phyloP scores from a whole-genome alignment of 2,329 filamentous ascomycete species.

The Monosporascus sp. region DNA sequence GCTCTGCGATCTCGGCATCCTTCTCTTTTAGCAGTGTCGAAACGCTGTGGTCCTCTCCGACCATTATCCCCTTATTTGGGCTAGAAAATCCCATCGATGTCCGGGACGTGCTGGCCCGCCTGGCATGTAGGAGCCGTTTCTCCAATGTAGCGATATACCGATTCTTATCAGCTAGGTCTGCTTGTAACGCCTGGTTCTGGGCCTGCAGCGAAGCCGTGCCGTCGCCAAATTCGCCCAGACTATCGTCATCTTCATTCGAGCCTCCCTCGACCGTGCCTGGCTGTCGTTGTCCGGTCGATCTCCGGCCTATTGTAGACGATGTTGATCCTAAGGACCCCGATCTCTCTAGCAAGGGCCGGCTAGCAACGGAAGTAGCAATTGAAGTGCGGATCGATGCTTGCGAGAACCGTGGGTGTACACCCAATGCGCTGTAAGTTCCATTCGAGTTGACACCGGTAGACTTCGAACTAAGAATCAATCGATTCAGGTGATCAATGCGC shows the following conservation, averaged over 20 bases:
- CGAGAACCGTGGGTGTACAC: constrained; percentile 59
- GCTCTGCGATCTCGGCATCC: constrained; percentile 84
- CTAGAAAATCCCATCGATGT: constrained; percentile 68
- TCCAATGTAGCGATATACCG: constrained; percentile 93
- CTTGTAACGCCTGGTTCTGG: constrained; percentile 88
- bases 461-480: constrained; percentile 90
- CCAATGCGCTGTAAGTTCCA: constrained; percentile 63
- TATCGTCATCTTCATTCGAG: constrained; percentile 60
- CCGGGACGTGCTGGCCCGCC: constrained; percentile 82
- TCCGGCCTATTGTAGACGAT: constrained; percentile 52
- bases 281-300: constrained; percentile 40
- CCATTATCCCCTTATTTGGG: constrained; percentile 57
- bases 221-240: constrained; percentile 76
- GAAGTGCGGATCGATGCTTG: constrained; percentile 63
- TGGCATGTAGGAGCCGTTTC: constrained; percentile 83
- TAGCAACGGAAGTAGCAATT: constrained; percentile 55
- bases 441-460: constrained; percentile 83
- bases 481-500: constrained; percentile 93
- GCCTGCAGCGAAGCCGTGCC: constrained; percentile 74
- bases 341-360: constrained; percentile 51
- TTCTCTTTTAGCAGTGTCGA: constrained; percentile 75
- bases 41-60: constrained; percentile 74
- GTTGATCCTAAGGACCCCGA: constrained; percentile 63
- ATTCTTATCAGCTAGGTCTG: constrained; percentile 95
- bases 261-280: constrained; percentile 35